Base-by-base conservation (phyloP, 371 early-diverging fungal genomes). In the Apophysomyces trapeziformis region DNA sequence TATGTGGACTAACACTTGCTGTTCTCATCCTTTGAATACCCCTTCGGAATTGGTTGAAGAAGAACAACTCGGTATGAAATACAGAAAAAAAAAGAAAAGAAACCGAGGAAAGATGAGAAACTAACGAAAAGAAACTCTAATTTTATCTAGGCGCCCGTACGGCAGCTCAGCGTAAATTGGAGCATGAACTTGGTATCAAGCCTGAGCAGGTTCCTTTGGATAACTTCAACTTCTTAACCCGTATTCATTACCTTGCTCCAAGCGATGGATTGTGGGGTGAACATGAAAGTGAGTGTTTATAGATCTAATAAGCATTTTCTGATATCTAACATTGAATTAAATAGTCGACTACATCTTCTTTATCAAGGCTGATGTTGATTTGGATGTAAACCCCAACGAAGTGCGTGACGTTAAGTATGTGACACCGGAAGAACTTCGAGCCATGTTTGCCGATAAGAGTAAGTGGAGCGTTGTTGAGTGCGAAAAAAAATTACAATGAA, bases 221-320 rank as follows among this genome's bases (percentile, higher is more conserved):
- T 14, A 66, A 89, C 39, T 89, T 99, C 76, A 76, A 90, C 68
- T 98, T 88, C 77, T 78, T 99, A 72, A 97, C 97, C 5, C 81
- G 95, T 59, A 96, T 99, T 58, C 98, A 96, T 73, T 99, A 99
- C 78, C 67, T 93, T 70, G 96, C 99, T 8, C 92, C 94, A 2
- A 94, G 93, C 35, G 94, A 96, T 73, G 96, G 93, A n/a, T 64
- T 90, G 63, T 99, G 99, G 99, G 97, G 97, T 26, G 99, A 99
- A 80, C 96, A 97, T 72, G 97, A 96, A 78, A 77, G 93, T 92
- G 82, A 71, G 83, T 76, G 12, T 68, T 57, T 21, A 21, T 44
- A n/a, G 11, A 18, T 38, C 0, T 45, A 45, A 18, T 6, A 13
- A 45, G 16, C 6, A 13, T n/a, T 38, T 11, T 3, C 13, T n/a